A percentile compares a stretch with the other conserved stretches of the same genome.
These are phyloP conservation scores for Claviceps fusiformis DNA, from an alignment of 2,329 filamentous ascomycete genomes.

Conservation along the genomic window DNA sequence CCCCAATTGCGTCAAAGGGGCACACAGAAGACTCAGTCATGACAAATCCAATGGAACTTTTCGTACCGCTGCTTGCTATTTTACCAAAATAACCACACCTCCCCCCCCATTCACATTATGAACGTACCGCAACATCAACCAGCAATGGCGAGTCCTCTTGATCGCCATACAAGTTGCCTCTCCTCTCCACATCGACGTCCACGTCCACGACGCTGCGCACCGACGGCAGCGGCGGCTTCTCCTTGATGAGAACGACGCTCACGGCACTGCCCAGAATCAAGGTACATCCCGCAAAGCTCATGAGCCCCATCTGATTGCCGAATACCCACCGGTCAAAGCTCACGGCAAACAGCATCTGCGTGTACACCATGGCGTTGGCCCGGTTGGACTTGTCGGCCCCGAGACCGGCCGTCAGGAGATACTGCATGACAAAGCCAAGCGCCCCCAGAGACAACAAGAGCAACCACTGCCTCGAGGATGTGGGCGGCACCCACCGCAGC, in stretches of 20 bases:
- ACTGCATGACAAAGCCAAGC: slow-evolving; percentile 75
- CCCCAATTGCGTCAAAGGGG: no score
- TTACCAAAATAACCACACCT: no score
- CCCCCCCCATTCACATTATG: slow-evolving; percentile 8
- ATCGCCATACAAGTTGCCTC: slow-evolving; percentile 15
- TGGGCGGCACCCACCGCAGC: slow-evolving; percentile 29
- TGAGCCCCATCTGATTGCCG: slow-evolving; percentile 33
- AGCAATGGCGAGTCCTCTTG: slow-evolving; percentile 29
- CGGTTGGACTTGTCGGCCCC: slow-evolving; percentile 53
- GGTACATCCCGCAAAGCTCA: slow-evolving; percentile 36
- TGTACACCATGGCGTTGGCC: slow-evolving; percentile 45
- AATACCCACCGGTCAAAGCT: slow-evolving; percentile 39
- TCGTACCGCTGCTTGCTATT: no score
- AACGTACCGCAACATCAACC: slow-evolving; percentile 15
- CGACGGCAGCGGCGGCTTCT: slow-evolving; percentile 17
- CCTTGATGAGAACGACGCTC: slow-evolving; percentile 34
- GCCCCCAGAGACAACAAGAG: slow-evolving; percentile 55
- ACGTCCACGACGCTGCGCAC: slow-evolving; percentile 20
- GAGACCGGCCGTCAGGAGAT: slow-evolving; percentile 66
- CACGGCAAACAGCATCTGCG: slow-evolving; percentile 42
- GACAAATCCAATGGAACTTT: no score
- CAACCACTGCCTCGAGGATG: slow-evolving; percentile 42
- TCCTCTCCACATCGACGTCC: slow-evolving; percentile 17
- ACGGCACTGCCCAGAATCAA: slow-evolving; percentile 40
- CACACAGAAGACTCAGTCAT: no score